Evolutionary conservation across 1,284 basidiomycete genomes (phyloP).

Genomic region (Grifola frondosa): DNA sequence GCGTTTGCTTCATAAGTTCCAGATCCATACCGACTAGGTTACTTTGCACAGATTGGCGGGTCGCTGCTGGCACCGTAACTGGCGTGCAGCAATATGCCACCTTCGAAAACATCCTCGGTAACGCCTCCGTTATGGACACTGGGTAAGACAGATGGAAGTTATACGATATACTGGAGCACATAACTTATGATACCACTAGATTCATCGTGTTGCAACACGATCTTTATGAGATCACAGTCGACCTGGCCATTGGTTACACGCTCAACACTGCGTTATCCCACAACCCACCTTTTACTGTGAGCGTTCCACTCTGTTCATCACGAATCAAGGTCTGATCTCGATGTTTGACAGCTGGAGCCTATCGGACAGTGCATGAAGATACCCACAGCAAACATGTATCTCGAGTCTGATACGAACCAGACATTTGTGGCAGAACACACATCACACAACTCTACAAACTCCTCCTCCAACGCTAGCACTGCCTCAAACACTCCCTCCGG

Average conservation of each 20-base stretch:
- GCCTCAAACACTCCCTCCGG: slow-evolving; percentile 4
- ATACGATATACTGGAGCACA: neutral
- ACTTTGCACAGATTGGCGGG: slow-evolving; percentile 70
- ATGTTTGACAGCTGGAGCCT: slow-evolving; percentile 50
- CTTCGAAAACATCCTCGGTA: slow-evolving; percentile 63
- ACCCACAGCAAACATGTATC: slow-evolving; percentile 56
- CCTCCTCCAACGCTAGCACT: slow-evolving; percentile 3
- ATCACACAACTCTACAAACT: slow-evolving; percentile 34
- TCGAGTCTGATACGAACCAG: slow-evolving; percentile 60
- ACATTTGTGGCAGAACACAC: slow-evolving; percentile 39
- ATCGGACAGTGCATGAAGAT: slow-evolving; percentile 63
- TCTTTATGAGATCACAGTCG: slow-evolving; percentile 81
- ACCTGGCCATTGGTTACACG: slow-evolving; percentile 86
- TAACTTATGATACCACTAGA: slow-evolving; percentile 45
- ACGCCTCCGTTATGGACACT: slow-evolving; percentile 55
- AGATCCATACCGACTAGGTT: slow-evolving; percentile 19
- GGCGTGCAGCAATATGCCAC: slow-evolving; percentile 53
- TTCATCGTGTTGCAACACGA: slow-evolving; percentile 93
- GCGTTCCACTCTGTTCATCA: slow-evolving; percentile 13
- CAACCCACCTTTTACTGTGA: slow-evolving; percentile 60
- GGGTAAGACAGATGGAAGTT: slow-evolving; percentile 39
- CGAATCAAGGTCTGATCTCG: neutral
- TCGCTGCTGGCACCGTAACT: slow-evolving; percentile 68
- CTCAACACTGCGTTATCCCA: slow-evolving; percentile 67
- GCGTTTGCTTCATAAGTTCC: slow-evolving; percentile 12